These are phyloP conservation scores for Glutinoglossum americanum DNA, from an alignment of 495 filamentous ascomycete species.

Conservation along the genomic window DNA sequence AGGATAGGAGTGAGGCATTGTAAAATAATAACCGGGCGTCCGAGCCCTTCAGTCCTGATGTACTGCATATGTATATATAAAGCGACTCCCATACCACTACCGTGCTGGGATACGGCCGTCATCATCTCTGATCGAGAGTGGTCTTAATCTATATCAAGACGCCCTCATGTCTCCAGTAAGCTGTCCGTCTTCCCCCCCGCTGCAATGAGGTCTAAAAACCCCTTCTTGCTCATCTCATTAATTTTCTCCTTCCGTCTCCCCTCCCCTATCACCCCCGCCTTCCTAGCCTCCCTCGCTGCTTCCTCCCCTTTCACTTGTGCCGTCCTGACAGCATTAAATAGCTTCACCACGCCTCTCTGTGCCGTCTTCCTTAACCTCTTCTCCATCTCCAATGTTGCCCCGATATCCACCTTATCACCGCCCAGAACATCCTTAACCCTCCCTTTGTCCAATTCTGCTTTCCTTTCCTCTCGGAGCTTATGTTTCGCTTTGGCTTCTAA, in stretches of 20 bases:
- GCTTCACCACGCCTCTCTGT: conserved; percentile 76
- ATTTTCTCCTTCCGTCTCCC: conserved; percentile 58
- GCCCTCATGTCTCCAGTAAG: conserved; percentile 25
- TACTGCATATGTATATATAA: background rate
- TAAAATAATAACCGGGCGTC: background rate
- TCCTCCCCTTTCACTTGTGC: conserved; percentile 71
- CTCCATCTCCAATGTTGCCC: conserved; percentile 47
- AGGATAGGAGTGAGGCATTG: background rate
- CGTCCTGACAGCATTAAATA: conserved; percentile 87
- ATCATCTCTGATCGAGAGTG: background rate
- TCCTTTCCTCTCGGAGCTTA: conserved; percentile 62
- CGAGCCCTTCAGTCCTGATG: background rate
- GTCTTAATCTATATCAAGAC: background rate
- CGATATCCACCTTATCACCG: conserved; percentile 17
- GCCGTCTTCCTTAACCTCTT: conserved; percentile 63
- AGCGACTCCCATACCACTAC: background rate
- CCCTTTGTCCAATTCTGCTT: conserved; percentile 62
- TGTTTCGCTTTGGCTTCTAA: conserved; percentile 61
- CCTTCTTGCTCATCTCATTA: conserved; percentile 88
- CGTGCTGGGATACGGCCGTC: background rate
- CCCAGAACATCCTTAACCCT: conserved; percentile 67
- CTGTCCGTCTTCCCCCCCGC: conserved; percentile 30
- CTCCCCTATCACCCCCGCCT: conserved; percentile 53
- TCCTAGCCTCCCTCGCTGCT: conserved; percentile 41
- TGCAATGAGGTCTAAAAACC: conserved; percentile 84